These are phyloP conservation scores for Lachancea cidri DNA, from an alignment of 805 yeast genomes.

Conservation along the genomic window DNA sequence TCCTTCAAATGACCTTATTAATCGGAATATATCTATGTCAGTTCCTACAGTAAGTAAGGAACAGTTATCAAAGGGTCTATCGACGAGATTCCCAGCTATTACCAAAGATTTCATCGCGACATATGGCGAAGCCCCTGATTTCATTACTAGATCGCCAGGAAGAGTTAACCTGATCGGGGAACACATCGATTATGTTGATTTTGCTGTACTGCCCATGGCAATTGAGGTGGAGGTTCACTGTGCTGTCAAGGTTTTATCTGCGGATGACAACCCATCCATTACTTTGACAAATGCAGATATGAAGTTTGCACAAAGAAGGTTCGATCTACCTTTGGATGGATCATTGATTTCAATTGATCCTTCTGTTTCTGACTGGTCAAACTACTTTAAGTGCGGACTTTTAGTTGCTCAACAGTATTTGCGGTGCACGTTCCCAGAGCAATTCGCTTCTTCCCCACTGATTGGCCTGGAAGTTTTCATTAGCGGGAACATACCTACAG, in stretches of 20 bases:
- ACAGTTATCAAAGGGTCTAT: not conserved
- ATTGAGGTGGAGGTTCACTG: slow-evolving; percentile 57
- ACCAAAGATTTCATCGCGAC: slow-evolving; percentile 8
- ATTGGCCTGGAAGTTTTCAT: slow-evolving; percentile 48
- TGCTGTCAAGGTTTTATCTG: slow-evolving; percentile 38
- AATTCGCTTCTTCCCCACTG: slow-evolving; percentile 30
- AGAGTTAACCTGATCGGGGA: slow-evolving; percentile 72
- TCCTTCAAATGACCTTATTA: slow-evolving; percentile 4
- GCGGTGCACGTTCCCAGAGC: slow-evolving; percentile 27
- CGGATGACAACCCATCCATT: slow-evolving; percentile 22
- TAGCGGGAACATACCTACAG: slow-evolving; percentile 67
- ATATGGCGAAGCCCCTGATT: slow-evolving; percentile 36
- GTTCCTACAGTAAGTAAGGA: not conserved
- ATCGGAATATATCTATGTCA: slow-evolving; percentile 4
- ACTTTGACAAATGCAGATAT: slow-evolving; percentile 34
- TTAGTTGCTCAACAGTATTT: slow-evolving; percentile 52
- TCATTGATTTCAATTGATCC: slow-evolving; percentile 44
- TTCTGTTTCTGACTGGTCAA: slow-evolving; percentile 53
- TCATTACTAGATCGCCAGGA: slow-evolving; percentile 65
- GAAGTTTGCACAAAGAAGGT: slow-evolving; percentile 33
- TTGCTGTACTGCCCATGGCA: slow-evolving; percentile 70
- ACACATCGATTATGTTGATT: slow-evolving; percentile 65
- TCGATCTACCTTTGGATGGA: slow-evolving; percentile 40
- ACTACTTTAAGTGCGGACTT: slow-evolving; percentile 62
- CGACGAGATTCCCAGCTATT: not conserved